phyloP scores from a whole-genome alignment of 2,329 filamentous ascomycete genomes.

The Colletotrichum sansevieriae region DNA sequence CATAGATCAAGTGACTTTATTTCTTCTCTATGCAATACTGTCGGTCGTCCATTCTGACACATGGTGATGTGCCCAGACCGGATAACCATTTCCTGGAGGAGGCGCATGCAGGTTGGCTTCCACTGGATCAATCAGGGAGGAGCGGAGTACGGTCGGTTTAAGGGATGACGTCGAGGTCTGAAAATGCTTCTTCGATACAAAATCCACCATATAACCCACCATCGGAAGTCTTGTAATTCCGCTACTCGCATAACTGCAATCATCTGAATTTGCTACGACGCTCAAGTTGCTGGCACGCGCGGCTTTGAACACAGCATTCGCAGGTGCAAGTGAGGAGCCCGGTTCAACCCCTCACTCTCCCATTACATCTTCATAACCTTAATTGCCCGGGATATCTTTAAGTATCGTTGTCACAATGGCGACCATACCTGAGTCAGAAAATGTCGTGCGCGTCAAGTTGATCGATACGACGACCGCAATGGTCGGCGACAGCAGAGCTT shows the following conservation, averaged over 20 bases:
- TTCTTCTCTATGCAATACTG: neutral
- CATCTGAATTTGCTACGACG: neutral
- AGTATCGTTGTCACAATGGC: neutral
- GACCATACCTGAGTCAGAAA: constrained; percentile 32
- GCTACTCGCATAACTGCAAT: too few species aligned
- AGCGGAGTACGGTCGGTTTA: constrained; percentile 24
- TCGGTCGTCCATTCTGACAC: too few species aligned
- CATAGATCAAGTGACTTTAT: constrained; percentile 2
- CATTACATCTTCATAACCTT: neutral
- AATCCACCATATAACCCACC: too few species aligned
- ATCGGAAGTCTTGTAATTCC: too few species aligned
- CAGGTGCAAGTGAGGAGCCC: neutral
- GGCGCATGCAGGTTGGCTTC: neutral
- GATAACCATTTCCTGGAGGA: constrained; percentile 23
- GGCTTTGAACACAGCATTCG: too few species aligned
- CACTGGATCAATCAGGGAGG: constrained; percentile 15
- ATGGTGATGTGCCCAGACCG: neutral
- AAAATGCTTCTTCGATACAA: too few species aligned
- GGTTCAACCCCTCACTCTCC: neutral
- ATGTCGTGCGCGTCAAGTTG: constrained; percentile 40
- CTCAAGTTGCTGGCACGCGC: too few species aligned
- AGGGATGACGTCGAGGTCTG: constrained; percentile 32
- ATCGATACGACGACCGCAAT: constrained; percentile 41
- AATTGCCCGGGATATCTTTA: neutral
- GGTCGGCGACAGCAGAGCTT: constrained; percentile 36